Evolutionary conservation across 1,139 yeast species (phyloP), one percentile per base, ranked within the genome.

Genomic region (Suhomyces kunorum): DNA sequence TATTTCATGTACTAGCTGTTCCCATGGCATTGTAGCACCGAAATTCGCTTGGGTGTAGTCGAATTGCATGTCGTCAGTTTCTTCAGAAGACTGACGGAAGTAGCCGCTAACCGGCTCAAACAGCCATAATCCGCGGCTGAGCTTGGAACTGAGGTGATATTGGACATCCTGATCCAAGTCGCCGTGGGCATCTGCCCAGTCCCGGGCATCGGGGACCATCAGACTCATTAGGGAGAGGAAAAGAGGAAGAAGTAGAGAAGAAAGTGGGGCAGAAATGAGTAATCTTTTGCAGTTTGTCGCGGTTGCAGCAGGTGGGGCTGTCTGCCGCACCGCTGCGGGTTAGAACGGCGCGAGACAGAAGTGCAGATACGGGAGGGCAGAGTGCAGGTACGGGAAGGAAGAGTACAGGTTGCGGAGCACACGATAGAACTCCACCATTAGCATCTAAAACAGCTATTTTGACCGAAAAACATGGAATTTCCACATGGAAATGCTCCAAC

Each of bases 11-110:
- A 63, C 39, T 9, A 78, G 55, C 7, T 66, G 61, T 0, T 51
- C 47, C 88, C 88, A 83, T 1, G 78, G 56, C 34, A 55, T 45
- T 12, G 60, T 45, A 6, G 65, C 54, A 2, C 87, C 85, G 50
- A 82, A 76, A 46, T 80, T 68, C 32, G 70, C 64, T 16, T 48
- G 50, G 7, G 71, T 55, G 43, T 78, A 73, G 51, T 78, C 68
- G 54, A 80, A 81, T 16, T 49, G 49, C 53, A 64, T 53, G 38
- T 77, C 83, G 48, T 78, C 75, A 0, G 80, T 74, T 1, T 51
- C 53, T 1, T 50, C 46, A 31, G 63, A 64, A n/a, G 74, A 61
- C 54, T 81, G 87, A 36, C 64, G 63, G 64, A 81, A 80, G 44
- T 74, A 68, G 1, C 81, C 84, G 0, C 55, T 55, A 0, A 75